Evolutionary conservation across 805 yeast species (phyloP).

Genomic region (Candida koratica): DNA sequence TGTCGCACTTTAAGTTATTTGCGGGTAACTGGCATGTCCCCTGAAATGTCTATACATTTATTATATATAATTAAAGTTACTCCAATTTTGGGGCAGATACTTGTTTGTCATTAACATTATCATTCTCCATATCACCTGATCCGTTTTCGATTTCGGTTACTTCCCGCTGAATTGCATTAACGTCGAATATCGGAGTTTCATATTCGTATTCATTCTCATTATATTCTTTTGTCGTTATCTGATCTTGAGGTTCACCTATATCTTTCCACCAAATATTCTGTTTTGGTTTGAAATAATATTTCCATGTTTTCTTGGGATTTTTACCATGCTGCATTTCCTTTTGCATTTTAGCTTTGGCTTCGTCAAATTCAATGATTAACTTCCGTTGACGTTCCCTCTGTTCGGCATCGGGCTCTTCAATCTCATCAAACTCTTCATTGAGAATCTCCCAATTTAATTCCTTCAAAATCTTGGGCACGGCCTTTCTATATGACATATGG

Average conservation of each 20-base stretch:
- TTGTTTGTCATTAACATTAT: no score
- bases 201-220: conserved; percentile 22
- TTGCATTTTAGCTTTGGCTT: conserved; percentile 65
- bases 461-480: conserved; percentile 78
- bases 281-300: conserved; percentile 44
- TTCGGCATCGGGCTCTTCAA: conserved; percentile 94
- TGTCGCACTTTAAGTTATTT: no score
- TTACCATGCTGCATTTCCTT: conserved; percentile 28
- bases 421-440: conserved; percentile 89
- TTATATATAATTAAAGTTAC: no score
- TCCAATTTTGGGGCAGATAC: no score
- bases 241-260: conserved; percentile 25
- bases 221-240: conserved; percentile 13
- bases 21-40: conserved; percentile 4
- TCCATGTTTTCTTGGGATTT: conserved; percentile 42
- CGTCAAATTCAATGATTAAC: conserved; percentile 79
- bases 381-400: conserved; percentile 78
- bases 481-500: conserved; percentile 95
- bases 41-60: no score
- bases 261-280: conserved; percentile 57
- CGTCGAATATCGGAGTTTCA: conserved; percentile 37
- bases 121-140: not conserved
- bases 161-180: conserved; percentile 41
- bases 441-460: conserved; percentile 74
- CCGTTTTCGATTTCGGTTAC: conserved; percentile 40